Evolutionary conservation across 345 rosid species (phyloP).

Genomic region (Stellera chamaejasme): DNA sequence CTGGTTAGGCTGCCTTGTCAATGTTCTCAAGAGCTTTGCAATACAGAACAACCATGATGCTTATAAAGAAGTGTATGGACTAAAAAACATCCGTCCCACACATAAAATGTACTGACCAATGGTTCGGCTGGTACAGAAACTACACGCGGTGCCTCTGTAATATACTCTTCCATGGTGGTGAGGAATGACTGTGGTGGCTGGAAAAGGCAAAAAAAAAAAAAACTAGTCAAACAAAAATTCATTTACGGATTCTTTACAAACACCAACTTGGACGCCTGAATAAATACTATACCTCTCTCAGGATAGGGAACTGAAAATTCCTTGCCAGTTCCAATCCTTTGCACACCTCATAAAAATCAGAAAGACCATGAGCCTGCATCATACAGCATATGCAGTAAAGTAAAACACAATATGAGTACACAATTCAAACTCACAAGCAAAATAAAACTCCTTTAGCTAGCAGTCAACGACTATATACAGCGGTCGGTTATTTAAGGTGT

Average conservation of each 20-base stretch:
- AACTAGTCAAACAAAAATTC: background rate
- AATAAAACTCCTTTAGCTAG: too few relatives aligned
- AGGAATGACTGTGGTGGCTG: constrained; percentile 98
- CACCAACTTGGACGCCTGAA: background rate
- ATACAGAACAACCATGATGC: too few relatives aligned
- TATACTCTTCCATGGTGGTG: constrained; percentile 94
- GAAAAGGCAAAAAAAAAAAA: constrained; percentile 5
- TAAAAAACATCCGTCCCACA: too few relatives aligned
- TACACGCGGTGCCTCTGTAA: constrained; percentile 87
- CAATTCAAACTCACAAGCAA: background rate
- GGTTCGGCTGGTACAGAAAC: constrained; percentile 69
- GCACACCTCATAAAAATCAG: constrained; percentile 90
- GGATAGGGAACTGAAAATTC: constrained; percentile 90
- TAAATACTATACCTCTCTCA: constrained; percentile 67
- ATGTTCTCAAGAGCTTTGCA: too few relatives aligned
- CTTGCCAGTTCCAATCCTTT: constrained; percentile 97
- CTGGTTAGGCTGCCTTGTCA: too few relatives aligned
- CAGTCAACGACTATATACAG: too few relatives aligned
- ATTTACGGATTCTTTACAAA: constrained; percentile 3
- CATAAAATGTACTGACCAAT: constrained; percentile 39
- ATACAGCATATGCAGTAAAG: background rate
- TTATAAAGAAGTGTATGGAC: too few relatives aligned
- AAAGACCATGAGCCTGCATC: constrained; percentile 79
- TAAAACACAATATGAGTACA: background rate
- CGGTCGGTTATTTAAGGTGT: too few relatives aligned